Conservation (phyloP, 257 asterid species). For the Ballota nigra region DNA sequence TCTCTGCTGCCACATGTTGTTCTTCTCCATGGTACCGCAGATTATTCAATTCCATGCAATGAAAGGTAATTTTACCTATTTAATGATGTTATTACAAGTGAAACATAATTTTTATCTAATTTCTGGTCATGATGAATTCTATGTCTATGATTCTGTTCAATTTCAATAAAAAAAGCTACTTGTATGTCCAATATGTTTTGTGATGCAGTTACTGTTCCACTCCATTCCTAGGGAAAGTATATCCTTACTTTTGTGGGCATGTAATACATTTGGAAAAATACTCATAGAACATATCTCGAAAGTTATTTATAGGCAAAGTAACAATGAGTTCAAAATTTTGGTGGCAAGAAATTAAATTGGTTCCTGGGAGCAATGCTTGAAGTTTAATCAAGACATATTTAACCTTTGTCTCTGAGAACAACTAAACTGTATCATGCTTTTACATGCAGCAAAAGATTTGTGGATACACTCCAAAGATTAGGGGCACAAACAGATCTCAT, state of each 20-base stretch:
- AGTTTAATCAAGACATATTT: neutral
- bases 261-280: no score
- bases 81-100: conserved; percentile 1
- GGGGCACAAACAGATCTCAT: conserved; percentile 78
- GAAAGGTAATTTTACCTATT: conserved; percentile 61
- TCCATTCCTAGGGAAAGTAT: no score
- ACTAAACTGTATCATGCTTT: neutral
- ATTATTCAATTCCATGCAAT: conserved; percentile 74
- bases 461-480: conserved; percentile 43
- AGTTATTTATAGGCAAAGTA: no score
- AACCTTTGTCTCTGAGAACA: neutral
- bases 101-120: no score
- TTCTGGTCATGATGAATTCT: no score
- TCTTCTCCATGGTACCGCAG: conserved; percentile 82
- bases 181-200: no score
- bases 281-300: no score
- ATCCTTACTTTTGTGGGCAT: no score
- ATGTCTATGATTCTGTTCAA: no score
- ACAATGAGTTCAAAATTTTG: neutral
- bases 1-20: conserved; percentile 66
- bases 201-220: no score
- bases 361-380: neutral
- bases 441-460: conserved; percentile 65
- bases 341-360: neutral
- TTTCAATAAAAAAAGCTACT: no score